Evolutionary conservation across 2,329 filamentous ascomycete genomes (phyloP).

Genomic region (Phialophora tarda): DNA sequence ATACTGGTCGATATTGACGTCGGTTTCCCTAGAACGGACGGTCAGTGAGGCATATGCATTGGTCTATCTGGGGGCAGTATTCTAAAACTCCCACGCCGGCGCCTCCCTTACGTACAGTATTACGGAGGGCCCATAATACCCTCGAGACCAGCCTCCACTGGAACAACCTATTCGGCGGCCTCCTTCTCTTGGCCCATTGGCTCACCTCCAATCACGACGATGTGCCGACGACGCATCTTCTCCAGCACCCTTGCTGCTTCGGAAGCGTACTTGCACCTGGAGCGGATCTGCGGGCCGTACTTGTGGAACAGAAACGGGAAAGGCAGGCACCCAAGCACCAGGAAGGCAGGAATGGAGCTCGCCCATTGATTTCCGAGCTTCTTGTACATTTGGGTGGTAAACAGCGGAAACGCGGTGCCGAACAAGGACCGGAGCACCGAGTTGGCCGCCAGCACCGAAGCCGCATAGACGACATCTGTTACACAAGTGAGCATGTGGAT

Average conservation of each 20-base stretch:
- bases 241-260: slow-evolving; percentile 29
- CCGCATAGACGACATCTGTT: slow-evolving; percentile 50
- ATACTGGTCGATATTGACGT: slow-evolving; percentile 35
- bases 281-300: slow-evolving; percentile 57
- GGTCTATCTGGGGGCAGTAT: no score
- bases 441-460: slow-evolving; percentile 51
- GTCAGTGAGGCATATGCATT: no score
- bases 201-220: slow-evolving; percentile 35
- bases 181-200: background rate
- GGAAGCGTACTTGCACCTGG: slow-evolving; percentile 46
- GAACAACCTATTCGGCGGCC: no score
- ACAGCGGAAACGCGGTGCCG: slow-evolving; percentile 55
- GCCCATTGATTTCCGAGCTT: slow-evolving; percentile 56
- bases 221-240: slow-evolving; percentile 35
- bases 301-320: slow-evolving; percentile 43
- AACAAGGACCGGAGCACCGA: slow-evolving; percentile 54
- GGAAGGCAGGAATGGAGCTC: slow-evolving; percentile 52
- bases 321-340: slow-evolving; percentile 51
- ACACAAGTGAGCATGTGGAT: slow-evolving; percentile 24
- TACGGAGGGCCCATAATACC: no score
- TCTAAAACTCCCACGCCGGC: no score
- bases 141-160: no score
- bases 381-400: slow-evolving; percentile 53
- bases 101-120: no score
- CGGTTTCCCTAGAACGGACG: no score